These are phyloP conservation scores for Lolium rigidum DNA, from an alignment of 176 grass and related monocot genomes.

Conservation along the genomic window DNA sequence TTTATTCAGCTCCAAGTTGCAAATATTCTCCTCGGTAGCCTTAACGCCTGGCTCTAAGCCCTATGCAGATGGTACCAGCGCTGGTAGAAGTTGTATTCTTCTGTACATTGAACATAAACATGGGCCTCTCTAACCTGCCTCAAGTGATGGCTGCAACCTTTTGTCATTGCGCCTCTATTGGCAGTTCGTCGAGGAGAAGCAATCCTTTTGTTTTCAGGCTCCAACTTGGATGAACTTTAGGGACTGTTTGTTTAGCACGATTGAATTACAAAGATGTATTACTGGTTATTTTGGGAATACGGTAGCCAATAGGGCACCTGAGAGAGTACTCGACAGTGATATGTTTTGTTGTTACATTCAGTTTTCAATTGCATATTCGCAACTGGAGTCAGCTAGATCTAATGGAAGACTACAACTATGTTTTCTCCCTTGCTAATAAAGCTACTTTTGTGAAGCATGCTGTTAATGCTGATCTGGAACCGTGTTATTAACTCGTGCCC, in stretches of 20 bases:
- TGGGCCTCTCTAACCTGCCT: conserved; percentile 17
- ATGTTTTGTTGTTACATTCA: conserved; percentile 9
- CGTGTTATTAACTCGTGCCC: background rate
- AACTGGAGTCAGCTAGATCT: background rate
- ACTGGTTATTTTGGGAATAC: conserved; percentile 23
- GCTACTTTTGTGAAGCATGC: background rate
- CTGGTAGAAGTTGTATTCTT: conserved; percentile 48
- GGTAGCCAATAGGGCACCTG: conserved; percentile 14
- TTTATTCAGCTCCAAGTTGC: conserved; percentile 46
- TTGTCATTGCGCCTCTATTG: conserved; percentile 44
- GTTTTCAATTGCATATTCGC: conserved; percentile 1
- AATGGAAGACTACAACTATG: background rate
- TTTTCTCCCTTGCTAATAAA: background rate
- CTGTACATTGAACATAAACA: conserved; percentile 45
- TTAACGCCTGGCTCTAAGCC: conserved; percentile 24
- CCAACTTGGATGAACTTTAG: conserved; percentile 36
- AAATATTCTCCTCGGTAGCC: conserved; percentile 27
- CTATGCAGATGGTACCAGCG: conserved; percentile 41
- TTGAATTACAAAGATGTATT: conserved; percentile 44
- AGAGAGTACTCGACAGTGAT: conserved; percentile 25
- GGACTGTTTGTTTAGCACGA: conserved; percentile 45
- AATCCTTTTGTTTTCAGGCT: conserved; percentile 41
- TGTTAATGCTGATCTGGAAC: background rate
- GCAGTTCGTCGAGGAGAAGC: conserved; percentile 42
- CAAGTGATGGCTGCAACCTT: conserved; percentile 44